Evolutionary conservation across 306 rosid species (phyloP).

Genomic region (Acacia acuminata): DNA sequence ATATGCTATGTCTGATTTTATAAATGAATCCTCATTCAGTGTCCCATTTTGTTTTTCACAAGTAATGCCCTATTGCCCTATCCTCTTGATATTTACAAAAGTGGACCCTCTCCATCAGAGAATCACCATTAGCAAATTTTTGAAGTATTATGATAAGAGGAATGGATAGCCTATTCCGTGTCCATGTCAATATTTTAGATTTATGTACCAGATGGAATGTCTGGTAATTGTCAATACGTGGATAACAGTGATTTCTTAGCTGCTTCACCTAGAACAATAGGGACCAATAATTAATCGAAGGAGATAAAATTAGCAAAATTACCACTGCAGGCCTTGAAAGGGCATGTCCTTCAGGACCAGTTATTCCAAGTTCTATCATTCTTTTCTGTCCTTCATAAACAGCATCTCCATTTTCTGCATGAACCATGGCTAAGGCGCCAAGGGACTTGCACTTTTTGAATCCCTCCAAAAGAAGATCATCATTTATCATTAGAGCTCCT

Average conservation of each 20-base stretch:
- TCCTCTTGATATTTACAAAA: neutral
- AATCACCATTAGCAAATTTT: neutral
- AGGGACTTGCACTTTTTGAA: slow-evolving; percentile 89
- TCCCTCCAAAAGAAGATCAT: slow-evolving; percentile 86
- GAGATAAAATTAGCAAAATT: slow-evolving; percentile 24
- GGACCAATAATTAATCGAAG: slow-evolving; percentile 2
- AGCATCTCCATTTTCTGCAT: slow-evolving; percentile 98
- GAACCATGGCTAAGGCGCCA: slow-evolving; percentile 98
- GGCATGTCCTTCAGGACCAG: slow-evolving; percentile 96
- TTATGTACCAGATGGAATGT: neutral
- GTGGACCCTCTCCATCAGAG: neutral
- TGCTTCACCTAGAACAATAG: neutral
- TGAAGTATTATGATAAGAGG: neutral
- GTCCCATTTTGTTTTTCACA: neutral
- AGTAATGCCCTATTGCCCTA: neutral
- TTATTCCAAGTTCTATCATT: slow-evolving; percentile 93
- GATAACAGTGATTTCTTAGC: neutral
- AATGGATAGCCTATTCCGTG: neutral
- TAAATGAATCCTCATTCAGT: neutral
- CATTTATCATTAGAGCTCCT: slow-evolving; percentile 80
- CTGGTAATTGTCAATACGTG: neutral
- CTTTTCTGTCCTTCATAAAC: slow-evolving; percentile 83
- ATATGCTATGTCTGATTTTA: neutral
- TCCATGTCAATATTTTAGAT: neutral
- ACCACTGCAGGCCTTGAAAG: slow-evolving; percentile 95